phyloP scores from a whole-genome alignment of 306 rosid genomes.

The Lagenaria siceraria region DNA sequence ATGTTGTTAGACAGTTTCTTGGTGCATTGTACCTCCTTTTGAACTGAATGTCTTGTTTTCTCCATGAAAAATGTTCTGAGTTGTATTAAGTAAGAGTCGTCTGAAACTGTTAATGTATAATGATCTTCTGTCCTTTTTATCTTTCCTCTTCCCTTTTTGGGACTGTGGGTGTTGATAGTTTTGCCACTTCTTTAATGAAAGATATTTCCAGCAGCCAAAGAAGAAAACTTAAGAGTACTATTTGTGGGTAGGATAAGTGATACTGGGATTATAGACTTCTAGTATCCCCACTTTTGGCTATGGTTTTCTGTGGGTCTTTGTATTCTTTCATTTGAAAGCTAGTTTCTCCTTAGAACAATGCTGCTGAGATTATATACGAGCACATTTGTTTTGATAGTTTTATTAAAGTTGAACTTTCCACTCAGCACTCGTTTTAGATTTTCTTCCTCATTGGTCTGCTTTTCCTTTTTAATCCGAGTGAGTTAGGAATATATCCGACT shows the following conservation, averaged over 20 bases:
- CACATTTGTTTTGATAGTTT: not conserved
- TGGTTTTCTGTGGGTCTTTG: not conserved
- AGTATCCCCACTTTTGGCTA: not conserved
- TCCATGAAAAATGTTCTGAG: not conserved
- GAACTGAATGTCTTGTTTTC: not conserved
- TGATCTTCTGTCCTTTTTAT: not conserved
- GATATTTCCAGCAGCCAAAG: not conserved
- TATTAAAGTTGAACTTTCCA: not conserved
- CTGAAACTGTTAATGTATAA: not conserved
- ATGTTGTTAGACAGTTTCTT: not conserved
- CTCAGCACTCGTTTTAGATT: not conserved
- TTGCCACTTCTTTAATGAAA: not conserved
- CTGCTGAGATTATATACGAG: not conserved
- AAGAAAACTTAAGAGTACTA: not conserved
- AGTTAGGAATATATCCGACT: not conserved
- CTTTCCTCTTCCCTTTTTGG: not conserved
- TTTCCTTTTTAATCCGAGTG: not conserved
- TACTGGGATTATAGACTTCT: not conserved
- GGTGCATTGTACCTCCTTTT: not conserved
- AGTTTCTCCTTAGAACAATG: not conserved
- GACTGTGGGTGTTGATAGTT: not conserved
- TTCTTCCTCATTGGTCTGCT: not conserved
- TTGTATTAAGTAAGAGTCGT: not conserved
- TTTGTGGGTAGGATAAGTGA: not conserved
- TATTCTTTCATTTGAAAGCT: not conserved